phyloP scores from a whole-genome alignment of 768 basidiomycete genomes.

The Psilocybe sp. region DNA sequence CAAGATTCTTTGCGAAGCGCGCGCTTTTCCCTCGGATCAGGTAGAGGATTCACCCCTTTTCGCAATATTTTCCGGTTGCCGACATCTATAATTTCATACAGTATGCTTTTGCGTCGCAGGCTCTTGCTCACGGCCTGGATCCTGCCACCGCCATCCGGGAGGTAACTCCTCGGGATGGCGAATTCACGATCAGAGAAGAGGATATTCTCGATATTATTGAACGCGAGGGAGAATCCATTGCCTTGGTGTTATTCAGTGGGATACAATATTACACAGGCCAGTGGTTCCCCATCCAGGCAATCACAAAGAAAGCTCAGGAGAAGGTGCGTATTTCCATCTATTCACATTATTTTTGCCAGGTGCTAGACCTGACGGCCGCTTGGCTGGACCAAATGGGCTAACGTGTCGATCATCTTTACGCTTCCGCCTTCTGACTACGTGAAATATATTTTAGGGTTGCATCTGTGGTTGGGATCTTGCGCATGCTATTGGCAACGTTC shows the following conservation, averaged over 20 bases:
- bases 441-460: slow-evolving; percentile 62
- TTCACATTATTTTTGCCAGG: not conserved
- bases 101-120: slow-evolving; percentile 98
- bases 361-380: not conserved
- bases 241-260: slow-evolving; percentile 89
- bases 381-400: not conserved
- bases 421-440: slow-evolving; percentile 12
- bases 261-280: slow-evolving; percentile 99
- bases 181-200: slow-evolving; percentile 81
- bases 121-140: slow-evolving; percentile 71
- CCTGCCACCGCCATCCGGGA: slow-evolving; percentile 74
- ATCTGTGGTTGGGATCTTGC: slow-evolving; percentile 97
- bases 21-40: slow-evolving; percentile 96
- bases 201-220: slow-evolving; percentile 82
- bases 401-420: slow-evolving; percentile 7
- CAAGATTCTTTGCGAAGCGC: slow-evolving; percentile 94
- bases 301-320: slow-evolving; percentile 82
- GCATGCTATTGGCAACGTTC: slow-evolving; percentile 93
- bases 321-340: slow-evolving; percentile 47
- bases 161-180: slow-evolving; percentile 76
- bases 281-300: slow-evolving; percentile 81
- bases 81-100: slow-evolving; percentile 28
- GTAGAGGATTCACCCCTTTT: slow-evolving; percentile 39
- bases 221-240: slow-evolving; percentile 71
- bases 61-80: slow-evolving; percentile 6